Evolutionary conservation across 2,329 filamentous ascomycete genomes (phyloP).

Genomic region (Dactylellina parvicollis): DNA sequence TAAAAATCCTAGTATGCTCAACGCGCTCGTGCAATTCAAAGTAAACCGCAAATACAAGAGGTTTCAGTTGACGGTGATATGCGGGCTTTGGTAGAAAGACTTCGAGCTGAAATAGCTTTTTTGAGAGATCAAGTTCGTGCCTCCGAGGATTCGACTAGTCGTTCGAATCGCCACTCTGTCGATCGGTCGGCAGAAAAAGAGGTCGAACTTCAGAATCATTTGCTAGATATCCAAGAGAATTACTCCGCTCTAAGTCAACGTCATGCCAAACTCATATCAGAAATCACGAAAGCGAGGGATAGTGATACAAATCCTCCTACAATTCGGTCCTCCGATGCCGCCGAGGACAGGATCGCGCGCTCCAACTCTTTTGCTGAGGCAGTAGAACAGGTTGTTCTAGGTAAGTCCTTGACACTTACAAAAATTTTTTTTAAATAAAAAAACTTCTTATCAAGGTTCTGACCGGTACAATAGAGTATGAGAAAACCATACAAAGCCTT

Average conservation of each 20-base stretch:
- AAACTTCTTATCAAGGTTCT: background rate
- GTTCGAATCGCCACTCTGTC: slow-evolving; percentile 67
- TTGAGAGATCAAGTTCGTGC: slow-evolving; percentile 91
- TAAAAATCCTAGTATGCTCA: slow-evolving; percentile 78
- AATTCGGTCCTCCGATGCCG: slow-evolving; percentile 71
- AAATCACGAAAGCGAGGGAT: slow-evolving; percentile 87
- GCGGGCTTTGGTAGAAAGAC: slow-evolving; percentile 87
- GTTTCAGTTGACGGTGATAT: slow-evolving; percentile 89
- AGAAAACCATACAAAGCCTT: slow-evolving; percentile 95
- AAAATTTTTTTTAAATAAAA: background rate
- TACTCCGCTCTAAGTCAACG: slow-evolving; percentile 90
- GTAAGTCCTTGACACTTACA: slow-evolving; percentile 9
- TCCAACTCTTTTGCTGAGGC: slow-evolving; percentile 96
- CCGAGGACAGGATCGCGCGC: slow-evolving; percentile 86
- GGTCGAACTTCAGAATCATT: slow-evolving; percentile 88
- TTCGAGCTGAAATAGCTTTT: slow-evolving; percentile 93
- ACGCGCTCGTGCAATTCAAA: slow-evolving; percentile 93
- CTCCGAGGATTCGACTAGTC: slow-evolving; percentile 75
- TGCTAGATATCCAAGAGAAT: slow-evolving; percentile 92
- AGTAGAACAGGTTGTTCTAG: slow-evolving; percentile 89
- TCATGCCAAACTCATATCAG: slow-evolving; percentile 93
- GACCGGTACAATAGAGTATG: slow-evolving; percentile 73
- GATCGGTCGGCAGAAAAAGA: slow-evolving; percentile 81
- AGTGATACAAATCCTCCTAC: slow-evolving; percentile 71
- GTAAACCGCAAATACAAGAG: slow-evolving; percentile 95